Evolutionary conservation across 2,329 filamentous ascomycete species (phyloP).

Genomic region (Dothiorella sarmentorum): DNA sequence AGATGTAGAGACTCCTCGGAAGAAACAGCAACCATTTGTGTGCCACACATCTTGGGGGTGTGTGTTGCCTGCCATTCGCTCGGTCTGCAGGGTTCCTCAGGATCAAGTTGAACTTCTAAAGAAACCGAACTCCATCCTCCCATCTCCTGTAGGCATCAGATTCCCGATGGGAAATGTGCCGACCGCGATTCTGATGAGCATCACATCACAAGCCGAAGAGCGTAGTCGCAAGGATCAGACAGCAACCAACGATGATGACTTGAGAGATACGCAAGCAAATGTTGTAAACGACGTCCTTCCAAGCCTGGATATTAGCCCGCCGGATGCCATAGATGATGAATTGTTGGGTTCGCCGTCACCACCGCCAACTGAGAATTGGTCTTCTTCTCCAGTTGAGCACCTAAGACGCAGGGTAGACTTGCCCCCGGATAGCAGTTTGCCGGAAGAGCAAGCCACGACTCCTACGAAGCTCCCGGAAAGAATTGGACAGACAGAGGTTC

Average conservation of each 20-base stretch:
- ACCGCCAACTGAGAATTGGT: background rate
- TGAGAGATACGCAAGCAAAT: no score
- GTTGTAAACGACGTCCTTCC: background rate
- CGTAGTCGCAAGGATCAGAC: background rate
- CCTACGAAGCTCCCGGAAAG: no score
- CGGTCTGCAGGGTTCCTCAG: background rate
- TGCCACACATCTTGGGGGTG: background rate
- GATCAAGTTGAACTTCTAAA: background rate
- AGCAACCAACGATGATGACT: background rate
- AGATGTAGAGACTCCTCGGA: background rate
- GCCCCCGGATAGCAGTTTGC: background rate
- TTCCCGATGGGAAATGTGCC: slow-evolving; percentile 7
- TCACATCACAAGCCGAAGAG: background rate
- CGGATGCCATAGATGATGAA: background rate
- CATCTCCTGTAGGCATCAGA: background rate
- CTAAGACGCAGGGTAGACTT: background rate
- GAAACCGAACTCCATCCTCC: background rate
- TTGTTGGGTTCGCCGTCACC: background rate
- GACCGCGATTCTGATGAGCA: background rate
- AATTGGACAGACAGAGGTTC: no score
- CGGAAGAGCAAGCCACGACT: background rate
- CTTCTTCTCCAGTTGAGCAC: background rate
- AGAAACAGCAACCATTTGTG: background rate
- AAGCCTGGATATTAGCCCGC: no score
- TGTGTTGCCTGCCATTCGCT: background rate